These are phyloP conservation scores for Euphorbia celastroides DNA, from an alignment of 441 rosid species.

Conservation along the genomic window DNA sequence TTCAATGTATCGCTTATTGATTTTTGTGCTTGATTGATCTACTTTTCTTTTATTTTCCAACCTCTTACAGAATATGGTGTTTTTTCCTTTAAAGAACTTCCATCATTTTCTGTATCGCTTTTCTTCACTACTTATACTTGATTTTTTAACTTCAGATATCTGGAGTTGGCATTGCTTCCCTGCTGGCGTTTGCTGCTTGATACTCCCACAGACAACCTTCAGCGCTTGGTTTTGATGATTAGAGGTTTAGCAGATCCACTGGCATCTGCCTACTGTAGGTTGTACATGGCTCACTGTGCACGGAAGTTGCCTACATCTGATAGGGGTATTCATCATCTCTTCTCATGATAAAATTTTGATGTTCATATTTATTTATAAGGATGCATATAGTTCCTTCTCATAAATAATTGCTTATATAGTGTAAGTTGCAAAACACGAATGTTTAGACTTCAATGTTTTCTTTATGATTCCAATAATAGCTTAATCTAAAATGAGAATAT, in stretches of 20 bases:
- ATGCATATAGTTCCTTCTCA: conserved; percentile 1
- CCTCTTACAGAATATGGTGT: not conserved
- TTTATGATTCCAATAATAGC: not conserved
- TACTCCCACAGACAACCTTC: conserved; percentile 48
- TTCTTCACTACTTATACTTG: conserved; percentile 12
- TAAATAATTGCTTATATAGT: not conserved
- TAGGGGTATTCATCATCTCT: conserved; percentile 37
- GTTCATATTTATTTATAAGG: conserved; percentile 1
- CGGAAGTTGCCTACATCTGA: conserved; percentile 47
- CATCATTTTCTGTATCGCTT: not conserved
- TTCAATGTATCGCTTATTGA: not conserved
- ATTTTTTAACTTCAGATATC: conserved; percentile 45
- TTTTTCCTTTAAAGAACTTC: not conserved
- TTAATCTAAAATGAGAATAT: not conserved
- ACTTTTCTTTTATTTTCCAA: not conserved
- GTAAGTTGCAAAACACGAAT: not conserved
- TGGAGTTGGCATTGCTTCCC: conserved; percentile 85
- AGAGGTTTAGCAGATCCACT: conserved; percentile 90
- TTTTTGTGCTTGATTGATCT: not conserved
- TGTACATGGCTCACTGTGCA: conserved; percentile 74
- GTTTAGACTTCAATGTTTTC: not conserved
- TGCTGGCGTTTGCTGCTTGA: conserved; percentile 77
- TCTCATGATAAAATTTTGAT: not conserved
- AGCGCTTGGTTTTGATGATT: conserved; percentile 69
- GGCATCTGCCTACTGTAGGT: conserved; percentile 74